Evolutionary conservation across 345 rosid species (phyloP), one percentile per base, ranked within the genome.

Genomic region (Durio zibethinus): DNA sequence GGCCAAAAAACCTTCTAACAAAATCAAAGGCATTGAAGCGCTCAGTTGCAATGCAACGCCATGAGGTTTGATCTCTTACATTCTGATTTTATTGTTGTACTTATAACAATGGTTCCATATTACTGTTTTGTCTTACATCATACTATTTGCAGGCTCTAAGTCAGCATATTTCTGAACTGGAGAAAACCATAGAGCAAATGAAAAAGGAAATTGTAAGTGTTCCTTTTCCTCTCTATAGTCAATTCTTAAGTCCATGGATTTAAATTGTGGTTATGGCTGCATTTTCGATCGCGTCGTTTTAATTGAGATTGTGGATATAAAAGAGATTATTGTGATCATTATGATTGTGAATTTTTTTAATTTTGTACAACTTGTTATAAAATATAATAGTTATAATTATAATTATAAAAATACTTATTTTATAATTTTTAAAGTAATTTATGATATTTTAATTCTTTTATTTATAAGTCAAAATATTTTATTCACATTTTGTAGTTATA

Each of bases 1-100:
- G 99, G 88, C 99, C 99, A 14, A 91, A 94, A 83, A 96, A 96
- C 84, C 97, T 96, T 71, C 89, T 96, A 47, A 92, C 97, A 4
- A 93, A 96, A 85, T 97, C 99, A 76, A 96, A 96, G 82, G 99
- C 98, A 27, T 81, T 96, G 86, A 96, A 93, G 84, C 97, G 90
- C 71, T 93, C 97, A 27, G 87, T 96, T 23, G 97, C 99, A 77
- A 91, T 92, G 94, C 98, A 96, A 83, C 93, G 97, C 57, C 98
- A 96, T 61, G 97, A 96, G 99, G 99, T 95, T 82, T 82, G 45
- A 66, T 79, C 56, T 65, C 62, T 45, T 67, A 45, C 52, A 48
- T 59, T 59, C 64, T 47, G 75, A 25, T 73, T 23, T 40, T 63
- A 36, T 53, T 45, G 16, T 62, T 73, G 45, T 43, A 20, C 76